Conservation (phyloP, 176 grass and related monocot species). For the Ensete ventricosum region DNA sequence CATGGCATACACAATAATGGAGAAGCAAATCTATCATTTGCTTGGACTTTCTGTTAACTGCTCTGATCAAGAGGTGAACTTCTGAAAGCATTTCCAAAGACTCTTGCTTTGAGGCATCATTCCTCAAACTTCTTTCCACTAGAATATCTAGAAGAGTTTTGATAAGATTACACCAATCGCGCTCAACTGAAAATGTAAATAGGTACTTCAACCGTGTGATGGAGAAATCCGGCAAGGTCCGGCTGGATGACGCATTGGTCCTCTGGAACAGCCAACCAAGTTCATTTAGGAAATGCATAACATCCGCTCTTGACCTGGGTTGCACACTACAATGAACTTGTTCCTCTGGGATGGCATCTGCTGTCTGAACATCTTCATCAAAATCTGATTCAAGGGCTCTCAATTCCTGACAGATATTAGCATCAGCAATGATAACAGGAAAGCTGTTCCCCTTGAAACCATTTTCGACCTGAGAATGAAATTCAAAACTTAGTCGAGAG, state of each 20-base stretch:
- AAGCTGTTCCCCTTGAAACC: slow-evolving; percentile 96
- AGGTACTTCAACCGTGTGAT: slow-evolving; percentile 60
- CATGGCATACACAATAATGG: slow-evolving; percentile 44
- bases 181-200: slow-evolving; percentile 73
- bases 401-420: slow-evolving; percentile 65
- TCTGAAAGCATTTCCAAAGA: slow-evolving; percentile 70
- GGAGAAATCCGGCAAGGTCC: slow-evolving; percentile 45
- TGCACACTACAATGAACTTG: slow-evolving; percentile 27
- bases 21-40: slow-evolving; percentile 78
- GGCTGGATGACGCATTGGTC: slow-evolving; percentile 24
- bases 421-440: slow-evolving; percentile 77
- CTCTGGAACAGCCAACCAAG: slow-evolving; percentile 98
- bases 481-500: neutral
- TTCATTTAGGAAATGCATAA: slow-evolving; percentile 91
- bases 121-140: slow-evolving; percentile 48
- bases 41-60: slow-evolving; percentile 77
- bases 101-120: slow-evolving; percentile 49
- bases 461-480: slow-evolving; percentile 61
- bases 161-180: slow-evolving; percentile 76
- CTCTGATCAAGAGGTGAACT: slow-evolving; percentile 73
- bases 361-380: slow-evolving; percentile 33
- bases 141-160: slow-evolving; percentile 86
- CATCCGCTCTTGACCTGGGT: slow-evolving; percentile 43
- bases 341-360: slow-evolving; percentile 47
- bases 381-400: slow-evolving; percentile 72